Conservation (phyloP, 148 eudicot species). For the Silene conica region DNA sequence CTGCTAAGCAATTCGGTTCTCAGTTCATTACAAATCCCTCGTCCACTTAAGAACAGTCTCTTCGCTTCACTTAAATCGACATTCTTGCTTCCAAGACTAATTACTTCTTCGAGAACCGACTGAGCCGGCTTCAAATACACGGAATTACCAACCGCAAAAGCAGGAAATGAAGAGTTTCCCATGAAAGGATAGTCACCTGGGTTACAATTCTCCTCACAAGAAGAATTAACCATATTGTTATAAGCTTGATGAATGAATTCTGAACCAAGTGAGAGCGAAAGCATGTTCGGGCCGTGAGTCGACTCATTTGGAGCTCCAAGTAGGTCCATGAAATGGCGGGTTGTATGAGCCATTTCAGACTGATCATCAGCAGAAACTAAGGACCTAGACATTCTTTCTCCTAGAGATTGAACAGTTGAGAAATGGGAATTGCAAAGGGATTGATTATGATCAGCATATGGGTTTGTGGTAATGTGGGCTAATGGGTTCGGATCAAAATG, state of each 20-base stretch:
- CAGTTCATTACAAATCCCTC: constrained; percentile 46
- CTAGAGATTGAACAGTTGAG: constrained; percentile 43
- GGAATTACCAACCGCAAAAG: constrained; percentile 44
- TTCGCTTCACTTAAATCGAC: constrained; percentile 44
- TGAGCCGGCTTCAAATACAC: constrained; percentile 70
- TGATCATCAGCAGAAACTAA: constrained; percentile 25
- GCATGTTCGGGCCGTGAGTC: constrained; percentile 36
- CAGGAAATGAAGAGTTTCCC: constrained; percentile 29
- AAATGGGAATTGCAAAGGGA: constrained; percentile 25
- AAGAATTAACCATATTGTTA: constrained; percentile 24
- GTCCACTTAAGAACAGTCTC: constrained; percentile 44
- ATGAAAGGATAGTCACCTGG: constrained; percentile 37
- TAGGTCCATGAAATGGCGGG: constrained; percentile 52
- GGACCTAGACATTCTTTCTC: constrained; percentile 52
- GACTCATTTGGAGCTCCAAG: constrained; percentile 49
- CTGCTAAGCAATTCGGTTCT: constrained; percentile 48
- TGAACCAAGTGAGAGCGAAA: constrained; percentile 65
- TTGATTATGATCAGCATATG: constrained; percentile 10
- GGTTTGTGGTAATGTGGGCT: constrained; percentile 2
- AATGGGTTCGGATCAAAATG: constrained; percentile 42
- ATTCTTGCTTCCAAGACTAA: constrained; percentile 45
- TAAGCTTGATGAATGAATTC: constrained; percentile 41
- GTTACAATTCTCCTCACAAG: constrained; percentile 36
- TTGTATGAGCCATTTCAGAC: constrained; percentile 37
- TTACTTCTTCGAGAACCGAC: constrained; percentile 60